phyloP scores from a whole-genome alignment of 2,329 filamentous ascomycete species.

The Pseudogymnoascus sp. region DNA sequence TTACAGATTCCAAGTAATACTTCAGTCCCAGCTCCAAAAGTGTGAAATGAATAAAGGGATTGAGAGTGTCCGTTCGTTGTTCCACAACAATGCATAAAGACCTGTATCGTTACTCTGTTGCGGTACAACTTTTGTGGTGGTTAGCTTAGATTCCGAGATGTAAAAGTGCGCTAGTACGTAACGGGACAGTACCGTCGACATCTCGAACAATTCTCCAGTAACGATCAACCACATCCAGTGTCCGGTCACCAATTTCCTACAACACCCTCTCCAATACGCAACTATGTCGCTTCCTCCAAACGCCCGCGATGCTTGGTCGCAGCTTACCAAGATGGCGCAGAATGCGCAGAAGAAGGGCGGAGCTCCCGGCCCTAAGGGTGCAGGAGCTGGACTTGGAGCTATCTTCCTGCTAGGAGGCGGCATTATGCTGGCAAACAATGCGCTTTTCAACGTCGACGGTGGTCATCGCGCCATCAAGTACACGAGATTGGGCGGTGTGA shows the following conservation, averaged over 20 bases:
- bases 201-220: conserved; percentile 8
- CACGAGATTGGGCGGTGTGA: conserved; percentile 81
- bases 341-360: conserved; percentile 45
- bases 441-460: conserved; percentile 82
- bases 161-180: conserved; percentile 1
- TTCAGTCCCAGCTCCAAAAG: not conserved
- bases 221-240: not conserved
- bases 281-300: conserved; percentile 30
- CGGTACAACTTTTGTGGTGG: conserved; percentile 3
- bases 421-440: conserved; percentile 45
- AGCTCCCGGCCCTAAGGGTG: conserved; percentile 39
- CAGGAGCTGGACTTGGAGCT: conserved; percentile 46
- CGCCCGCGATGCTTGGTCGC: conserved; percentile 59
- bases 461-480: conserved; percentile 99
- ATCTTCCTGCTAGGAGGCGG: conserved; percentile 48
- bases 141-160: not conserved
- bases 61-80: not conserved
- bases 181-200: conserved; percentile 2
- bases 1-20: not conserved
- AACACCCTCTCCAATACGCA: conserved; percentile 9
- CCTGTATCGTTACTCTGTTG: not conserved
- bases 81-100: conserved; percentile 4
- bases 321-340: conserved; percentile 52
- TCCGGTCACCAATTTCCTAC: conserved; percentile 1
- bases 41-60: not conserved